Percentiles rank a stretch among this genome's conserved stretches.
Evolutionary conservation across 2,329 filamentous ascomycete genomes (phyloP).

Genomic region (Colletotrichum sp.): DNA sequence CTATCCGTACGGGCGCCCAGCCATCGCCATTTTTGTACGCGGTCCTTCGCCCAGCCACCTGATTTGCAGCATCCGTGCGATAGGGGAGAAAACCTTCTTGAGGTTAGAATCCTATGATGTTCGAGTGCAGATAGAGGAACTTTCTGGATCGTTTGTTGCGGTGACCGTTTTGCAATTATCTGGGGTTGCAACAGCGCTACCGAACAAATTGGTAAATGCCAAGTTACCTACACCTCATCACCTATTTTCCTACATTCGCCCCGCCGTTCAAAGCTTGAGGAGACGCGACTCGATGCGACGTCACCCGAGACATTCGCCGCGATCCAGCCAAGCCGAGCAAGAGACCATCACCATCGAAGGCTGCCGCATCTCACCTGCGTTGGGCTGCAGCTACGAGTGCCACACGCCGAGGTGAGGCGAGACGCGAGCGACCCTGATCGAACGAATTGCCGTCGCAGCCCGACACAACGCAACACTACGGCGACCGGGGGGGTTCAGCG

Average conservation of each 20-base stretch:
- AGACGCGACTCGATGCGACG: neutral
- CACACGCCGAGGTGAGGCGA: neutral
- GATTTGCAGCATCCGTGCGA: neutral
- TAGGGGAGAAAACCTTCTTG: neutral
- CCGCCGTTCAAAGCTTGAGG: neutral
- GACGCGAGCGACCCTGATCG: neutral
- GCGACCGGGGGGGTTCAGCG: neutral
- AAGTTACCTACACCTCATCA: neutral
- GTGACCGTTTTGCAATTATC: neutral
- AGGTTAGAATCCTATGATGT: neutral
- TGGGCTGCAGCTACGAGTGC: neutral
- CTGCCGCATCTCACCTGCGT: neutral
- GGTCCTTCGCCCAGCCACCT: slow-evolving; percentile 1
- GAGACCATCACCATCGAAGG: neutral
- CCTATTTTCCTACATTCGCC: neutral
- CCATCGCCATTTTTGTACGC: slow-evolving; percentile 10
- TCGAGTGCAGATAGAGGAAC: neutral
- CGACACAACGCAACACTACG: neutral
- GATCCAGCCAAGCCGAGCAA: neutral
- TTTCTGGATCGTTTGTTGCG: neutral
- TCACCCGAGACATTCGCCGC: neutral
- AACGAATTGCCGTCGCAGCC: neutral
- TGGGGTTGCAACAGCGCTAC: neutral
- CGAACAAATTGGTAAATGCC: neutral
- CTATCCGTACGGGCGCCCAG: neutral